Base-by-base conservation (phyloP, 2,329 filamentous ascomycete genomes). In the Colletotrichum tamarilloi region DNA sequence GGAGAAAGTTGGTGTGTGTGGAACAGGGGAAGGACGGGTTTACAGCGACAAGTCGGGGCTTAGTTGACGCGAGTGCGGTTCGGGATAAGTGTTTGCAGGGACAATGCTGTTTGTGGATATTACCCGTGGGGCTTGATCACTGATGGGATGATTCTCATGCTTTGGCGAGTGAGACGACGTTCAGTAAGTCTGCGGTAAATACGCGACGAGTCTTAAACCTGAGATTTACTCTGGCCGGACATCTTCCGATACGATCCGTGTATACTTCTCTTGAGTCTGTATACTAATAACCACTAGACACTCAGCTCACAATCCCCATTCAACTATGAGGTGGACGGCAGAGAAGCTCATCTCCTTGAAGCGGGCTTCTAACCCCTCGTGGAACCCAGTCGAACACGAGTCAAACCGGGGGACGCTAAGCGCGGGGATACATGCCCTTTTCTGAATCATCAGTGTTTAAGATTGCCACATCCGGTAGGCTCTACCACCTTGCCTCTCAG, bases 351-450 rank as follows among this genome's bases (percentile, higher is more conserved):
- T 68, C 42, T 32, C 46, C n/a, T 71, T 26, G 55, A 16, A 58
- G 30, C 62, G 62, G 55, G 30, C 55, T 55, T 12, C 8, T 53
- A 30, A 6, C 55, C 65, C 60, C 60, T 70, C 60, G 32, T 30
- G 19, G 60, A 64, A 49, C 59, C 67, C 46, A 9, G 56, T 42
- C 60, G 56, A 73, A 65, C 66, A 66, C 56, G 67, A 73, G 67
- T 73, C 70, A 62, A 65, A 42, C 67, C 56, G 42, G 60, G 60
- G 70, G 32, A 35, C 59, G 35, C 70, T 65, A 42, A 62, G 60
- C 67, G 67, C 60, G 67, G 70, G 70, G 67, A 70, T 73, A 55
- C 67, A 35, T 65, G n/a, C 46, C 59, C 35, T 59, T 62, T 70
- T 70, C 9, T 46, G 26, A 24, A 24, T 11, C 3, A 14, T 5